Base-by-base conservation (phyloP, 345 rosid species). In the Lepidium sativum region DNA sequence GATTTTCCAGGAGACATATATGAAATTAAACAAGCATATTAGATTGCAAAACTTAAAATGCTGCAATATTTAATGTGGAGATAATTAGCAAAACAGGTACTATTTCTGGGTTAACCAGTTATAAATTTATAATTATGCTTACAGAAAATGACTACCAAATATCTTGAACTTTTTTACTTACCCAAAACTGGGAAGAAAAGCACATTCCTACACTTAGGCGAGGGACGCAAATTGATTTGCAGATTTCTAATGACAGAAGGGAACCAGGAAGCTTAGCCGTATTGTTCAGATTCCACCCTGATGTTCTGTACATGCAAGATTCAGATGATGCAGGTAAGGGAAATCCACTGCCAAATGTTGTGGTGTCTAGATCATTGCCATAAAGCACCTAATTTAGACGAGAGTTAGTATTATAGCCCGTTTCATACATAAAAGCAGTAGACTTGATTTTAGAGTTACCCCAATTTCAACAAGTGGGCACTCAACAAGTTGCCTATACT, bases 231-330 rank as follows among this genome's bases (percentile, higher is more conserved):
- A 79, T 6, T 49, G 79, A 74, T 59, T 74, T 32, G 15, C 40
- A 49, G 69, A 69, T 84, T 68, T 85, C 89, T 38, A 73, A 84
- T 14, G 81, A 67, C 37, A 86, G 86, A 78, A 89, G 89, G 56
- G 95, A 89, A 63, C 81, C 83, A 8, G 83, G 82, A 59, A 81
- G 82, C 79, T 29, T 73, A 37, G 97, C 80, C 44, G 80, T 52
- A 45, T 80, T 77, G 75, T 84, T 86, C 71, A 86, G 79, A 67
- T 89, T 89, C 97, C 97, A 89, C 49, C 89, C 81, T 29, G 86
- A 83, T 40, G 61, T 52, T 56, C 58, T 34, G 56, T 75, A 82
- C 11, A 71, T 70, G 50, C 69, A 53, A 57, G 60, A 48, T 15
- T 65, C 75, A 58, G 66, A 55, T 29, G 63, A 31, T 54, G 63